Percentiles rank a stretch among this genome's conserved stretches.
phyloP scores from a whole-genome alignment of 208 protist species.

The Strigomonas oncopelti region DNA sequence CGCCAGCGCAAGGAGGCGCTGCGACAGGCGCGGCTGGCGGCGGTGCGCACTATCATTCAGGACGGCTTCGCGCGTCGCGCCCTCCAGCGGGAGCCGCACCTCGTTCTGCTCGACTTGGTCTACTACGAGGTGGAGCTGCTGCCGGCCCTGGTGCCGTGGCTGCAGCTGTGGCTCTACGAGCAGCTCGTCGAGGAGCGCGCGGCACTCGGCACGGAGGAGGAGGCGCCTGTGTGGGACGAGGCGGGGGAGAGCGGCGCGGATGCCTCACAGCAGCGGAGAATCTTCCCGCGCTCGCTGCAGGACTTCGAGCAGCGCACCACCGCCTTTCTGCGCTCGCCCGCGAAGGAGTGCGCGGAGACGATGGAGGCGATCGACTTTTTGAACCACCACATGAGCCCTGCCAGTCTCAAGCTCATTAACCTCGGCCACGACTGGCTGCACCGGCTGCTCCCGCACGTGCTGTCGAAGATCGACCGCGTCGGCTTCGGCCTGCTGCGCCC shows the following conservation, averaged over 20 bases:
- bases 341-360: constrained; percentile 15
- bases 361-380: constrained; percentile 23
- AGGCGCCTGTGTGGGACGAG: constrained; percentile 12
- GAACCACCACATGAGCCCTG: constrained; percentile 34
- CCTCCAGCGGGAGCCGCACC: constrained; percentile 87
- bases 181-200: constrained; percentile 21
- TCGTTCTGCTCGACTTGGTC: constrained; percentile 84
- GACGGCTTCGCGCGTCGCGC: constrained; percentile 58
- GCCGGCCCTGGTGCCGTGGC: constrained; percentile 83
- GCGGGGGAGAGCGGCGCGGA: neutral
- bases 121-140: constrained; percentile 87
- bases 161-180: constrained; percentile 83
- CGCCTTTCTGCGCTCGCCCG: constrained; percentile 25
- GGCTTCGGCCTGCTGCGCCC: constrained; percentile 88
- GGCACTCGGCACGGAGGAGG: constrained; percentile 13
- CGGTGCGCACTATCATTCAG: constrained; percentile 44
- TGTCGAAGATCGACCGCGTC: constrained; percentile 93
- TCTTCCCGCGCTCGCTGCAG: neutral
- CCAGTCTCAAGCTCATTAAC: constrained; percentile 82
- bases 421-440: constrained; percentile 88
- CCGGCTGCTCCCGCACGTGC: constrained; percentile 88
- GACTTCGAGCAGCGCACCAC: constrained; percentile 23
- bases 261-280: neutral
- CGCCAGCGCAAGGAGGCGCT: constrained; percentile 11
- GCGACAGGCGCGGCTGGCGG: constrained; percentile 16